Evolutionary conservation across 1,284 basidiomycete species (phyloP).

Genomic region (Hypsizygus ulmarius): DNA sequence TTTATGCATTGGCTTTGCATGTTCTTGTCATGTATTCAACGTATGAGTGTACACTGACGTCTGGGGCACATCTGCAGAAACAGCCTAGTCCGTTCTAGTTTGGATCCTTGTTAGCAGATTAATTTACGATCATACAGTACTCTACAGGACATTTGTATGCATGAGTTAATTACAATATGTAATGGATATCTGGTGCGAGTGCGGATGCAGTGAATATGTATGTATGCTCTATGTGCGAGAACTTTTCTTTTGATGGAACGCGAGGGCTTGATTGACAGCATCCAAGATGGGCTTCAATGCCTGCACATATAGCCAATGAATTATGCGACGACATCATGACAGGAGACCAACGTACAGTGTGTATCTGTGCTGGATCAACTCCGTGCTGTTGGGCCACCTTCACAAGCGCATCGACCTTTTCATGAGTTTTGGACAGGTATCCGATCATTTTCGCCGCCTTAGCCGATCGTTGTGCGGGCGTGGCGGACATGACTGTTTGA

Average conservation of each 20-base stretch:
- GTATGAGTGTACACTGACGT: conserved; percentile 64
- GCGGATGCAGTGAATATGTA: conserved; percentile 12
- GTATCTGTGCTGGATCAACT: conserved; percentile 62
- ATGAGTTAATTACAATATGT: conserved; percentile 19
- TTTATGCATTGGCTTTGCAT: conserved; percentile 80
- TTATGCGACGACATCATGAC: neutral
- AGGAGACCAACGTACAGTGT: conserved; percentile 51
- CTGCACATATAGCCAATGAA: conserved; percentile 36
- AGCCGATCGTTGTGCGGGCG: conserved; percentile 62
- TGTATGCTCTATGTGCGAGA: conserved; percentile 4
- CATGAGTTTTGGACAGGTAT: conserved; percentile 75
- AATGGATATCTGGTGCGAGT: conserved; percentile 21
- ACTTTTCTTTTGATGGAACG: conserved; percentile 50
- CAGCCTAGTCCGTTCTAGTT: conserved; percentile 39
- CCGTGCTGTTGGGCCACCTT: conserved; percentile 59
- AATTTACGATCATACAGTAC: conserved; percentile 31
- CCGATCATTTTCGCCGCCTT: conserved; percentile 85
- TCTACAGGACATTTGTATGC: conserved; percentile 23
- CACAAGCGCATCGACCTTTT: conserved; percentile 79
- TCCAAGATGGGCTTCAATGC: conserved; percentile 79
- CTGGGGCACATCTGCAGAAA: conserved; percentile 45
- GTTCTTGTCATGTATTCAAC: conserved; percentile 76
- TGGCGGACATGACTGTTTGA: conserved; percentile 44
- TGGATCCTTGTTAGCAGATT: conserved; percentile 7
- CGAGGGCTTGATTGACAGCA: conserved; percentile 76